phyloP scores from a whole-genome alignment of 306 rosid genomes.

The barrel medic (Medicago truncatula) region MtrunA17r5.0-ANR NC_053045.1:50037501-50038000 shows the following conservation, averaged over 20 bases:
- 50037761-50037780: constrained; percentile 69
- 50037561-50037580: too few relatives aligned
- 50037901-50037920: neutral
- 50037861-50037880: constrained; percentile 1
- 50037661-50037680: constrained; percentile 65
- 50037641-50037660: constrained; percentile 17
- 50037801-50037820: constrained; percentile 44
- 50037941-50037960: neutral
- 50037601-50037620: neutral
- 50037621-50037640: constrained; percentile 25
- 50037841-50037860: constrained; percentile 13
- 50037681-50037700: constrained; percentile 61
- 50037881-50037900: too few relatives aligned
- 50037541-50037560: constrained; percentile 30
- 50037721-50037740: constrained; percentile 64
- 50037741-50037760: constrained; percentile 69
- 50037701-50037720: constrained; percentile 59
- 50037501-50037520: neutral
- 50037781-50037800: constrained; percentile 77
- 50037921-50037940: neutral
- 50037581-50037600: too few relatives aligned
- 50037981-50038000: constrained; percentile 81
- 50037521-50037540: neutral
- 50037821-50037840: constrained; percentile 5
- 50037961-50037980: constrained; percentile 63